Evolutionary conservation across 306 rosid species (phyloP).

Genomic region (Casuarina cunninghamiana): DNA sequence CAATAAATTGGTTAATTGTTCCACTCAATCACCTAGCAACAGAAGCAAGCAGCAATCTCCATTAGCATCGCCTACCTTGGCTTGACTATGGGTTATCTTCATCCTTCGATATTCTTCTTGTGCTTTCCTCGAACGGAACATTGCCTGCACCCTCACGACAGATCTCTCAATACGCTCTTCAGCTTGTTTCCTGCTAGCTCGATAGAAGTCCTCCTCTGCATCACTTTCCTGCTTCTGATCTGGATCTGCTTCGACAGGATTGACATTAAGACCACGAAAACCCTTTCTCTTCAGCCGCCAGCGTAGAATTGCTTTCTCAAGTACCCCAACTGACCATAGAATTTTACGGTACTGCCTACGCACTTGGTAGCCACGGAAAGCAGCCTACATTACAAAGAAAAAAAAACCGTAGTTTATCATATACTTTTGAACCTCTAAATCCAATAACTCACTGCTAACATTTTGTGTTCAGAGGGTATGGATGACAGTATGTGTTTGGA

Average conservation of each 20-base stretch:
- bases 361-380: constrained; percentile 71
- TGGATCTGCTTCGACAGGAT: constrained; percentile 26
- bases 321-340: constrained; percentile 86
- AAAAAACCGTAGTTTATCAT: constrained; percentile 29
- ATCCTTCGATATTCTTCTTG: constrained; percentile 87
- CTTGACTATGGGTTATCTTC: constrained; percentile 72
- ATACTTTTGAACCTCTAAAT: constrained; percentile 15
- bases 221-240: constrained; percentile 50
- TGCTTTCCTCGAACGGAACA: constrained; percentile 94
- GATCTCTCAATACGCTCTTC: constrained; percentile 78
- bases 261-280: constrained; percentile 77
- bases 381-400: constrained; percentile 60
- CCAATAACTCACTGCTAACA: background rate
- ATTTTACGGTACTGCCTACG: constrained; percentile 81
- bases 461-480: background rate
- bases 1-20: constrained; percentile 18
- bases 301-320: constrained; percentile 86
- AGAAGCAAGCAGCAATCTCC: background rate
- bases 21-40: constrained; percentile 12
- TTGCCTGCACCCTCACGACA: constrained; percentile 73
- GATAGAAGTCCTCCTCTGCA: constrained; percentile 77
- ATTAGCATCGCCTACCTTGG: constrained; percentile 47
- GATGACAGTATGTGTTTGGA: background rate
- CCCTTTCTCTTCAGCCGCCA: constrained; percentile 94
- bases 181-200: constrained; percentile 74